phyloP scores from a whole-genome alignment of 2,329 filamentous ascomycete genomes.

The Akanthomyces dipterigenus region DNA sequence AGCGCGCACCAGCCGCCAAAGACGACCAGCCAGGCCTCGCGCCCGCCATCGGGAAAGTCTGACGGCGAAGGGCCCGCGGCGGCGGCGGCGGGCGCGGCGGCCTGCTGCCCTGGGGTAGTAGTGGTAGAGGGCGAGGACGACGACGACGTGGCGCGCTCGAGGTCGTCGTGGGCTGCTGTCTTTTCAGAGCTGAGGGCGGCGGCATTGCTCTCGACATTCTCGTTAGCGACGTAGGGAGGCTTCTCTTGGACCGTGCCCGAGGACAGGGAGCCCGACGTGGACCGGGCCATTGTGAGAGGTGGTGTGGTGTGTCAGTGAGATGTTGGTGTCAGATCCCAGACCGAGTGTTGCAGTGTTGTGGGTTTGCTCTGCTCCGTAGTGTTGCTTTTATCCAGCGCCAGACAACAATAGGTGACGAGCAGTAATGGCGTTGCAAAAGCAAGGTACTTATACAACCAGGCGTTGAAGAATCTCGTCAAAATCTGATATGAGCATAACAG shows the following conservation, averaged over 20 bases:
- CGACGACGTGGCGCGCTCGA: not conserved
- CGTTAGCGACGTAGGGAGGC: not conserved
- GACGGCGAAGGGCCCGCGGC: slow-evolving; percentile 29
- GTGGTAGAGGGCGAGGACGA: not conserved
- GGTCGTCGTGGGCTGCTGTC: not conserved
- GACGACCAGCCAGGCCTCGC: slow-evolving; percentile 51
- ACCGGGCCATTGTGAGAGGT: slow-evolving; percentile 16
- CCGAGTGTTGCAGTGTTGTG: not conserved
- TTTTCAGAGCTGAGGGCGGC: not conserved
- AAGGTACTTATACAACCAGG: no score
- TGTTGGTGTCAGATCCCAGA: not conserved
- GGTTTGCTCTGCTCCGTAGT: no score
- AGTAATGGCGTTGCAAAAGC: no score
- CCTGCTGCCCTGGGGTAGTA: slow-evolving; percentile 9
- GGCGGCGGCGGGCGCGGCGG: not conserved
- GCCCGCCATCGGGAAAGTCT: slow-evolving; percentile 54
- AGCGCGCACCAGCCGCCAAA: slow-evolving; percentile 37
- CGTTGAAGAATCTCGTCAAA: no score
- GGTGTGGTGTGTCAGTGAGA: not conserved
- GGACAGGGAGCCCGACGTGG: slow-evolving; percentile 19
- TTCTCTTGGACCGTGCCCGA: slow-evolving; percentile 21
- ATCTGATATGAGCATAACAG: no score
- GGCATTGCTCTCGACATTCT: not conserved
- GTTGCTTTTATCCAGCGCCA: no score
- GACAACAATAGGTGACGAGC: no score